phyloP scores from a whole-genome alignment of 495 filamentous ascomycete genomes.

The Pseudomonodictys pantanalensis region DNA sequence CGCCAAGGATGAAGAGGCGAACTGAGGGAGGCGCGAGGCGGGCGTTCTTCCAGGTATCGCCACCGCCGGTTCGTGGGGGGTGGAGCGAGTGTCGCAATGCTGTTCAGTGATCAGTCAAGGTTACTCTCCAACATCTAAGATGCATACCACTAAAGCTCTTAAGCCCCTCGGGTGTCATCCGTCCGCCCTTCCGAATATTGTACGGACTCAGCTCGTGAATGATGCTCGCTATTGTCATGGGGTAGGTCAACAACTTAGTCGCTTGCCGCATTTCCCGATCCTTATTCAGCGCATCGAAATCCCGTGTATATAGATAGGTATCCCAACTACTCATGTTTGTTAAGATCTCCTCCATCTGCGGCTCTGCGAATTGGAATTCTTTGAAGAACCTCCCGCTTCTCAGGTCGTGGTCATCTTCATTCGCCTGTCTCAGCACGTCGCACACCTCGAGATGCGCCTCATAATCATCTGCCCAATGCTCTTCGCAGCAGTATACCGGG shows the following conservation, averaged over 20 bases:
- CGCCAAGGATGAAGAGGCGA: constrained; percentile 90
- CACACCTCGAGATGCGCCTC: constrained; percentile 88
- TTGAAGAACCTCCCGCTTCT: constrained; percentile 85
- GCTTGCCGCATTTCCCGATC: constrained; percentile 85
- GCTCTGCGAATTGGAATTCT: constrained; percentile 86
- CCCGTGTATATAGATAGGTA: constrained; percentile 84
- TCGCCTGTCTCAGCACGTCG: constrained; percentile 84
- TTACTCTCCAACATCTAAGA: not conserved
- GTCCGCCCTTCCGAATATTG: constrained; percentile 63
- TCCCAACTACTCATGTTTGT: constrained; percentile 99
- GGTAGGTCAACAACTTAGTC: constrained; percentile 89
- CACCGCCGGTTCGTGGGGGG: constrained; percentile 74
- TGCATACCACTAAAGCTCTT: constrained; percentile 85
- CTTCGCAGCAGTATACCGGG: constrained; percentile 86
- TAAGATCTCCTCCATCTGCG: constrained; percentile 84
- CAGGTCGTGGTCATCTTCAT: constrained; percentile 97
- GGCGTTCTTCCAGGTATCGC: constrained; percentile 70
- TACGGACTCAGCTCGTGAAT: constrained; percentile 94
- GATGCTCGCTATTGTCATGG: constrained; percentile 83
- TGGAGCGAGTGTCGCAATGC: constrained; percentile 92
- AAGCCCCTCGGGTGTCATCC: constrained; percentile 81
- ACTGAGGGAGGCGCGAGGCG: constrained; percentile 80
- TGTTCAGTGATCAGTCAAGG: constrained; percentile 40
- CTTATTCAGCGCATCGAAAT: constrained; percentile 83
- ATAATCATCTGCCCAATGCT: constrained; percentile 93